Base-by-base conservation (phyloP, 2,329 filamentous ascomycete genomes). In the Diaporthe sp. region DNA sequence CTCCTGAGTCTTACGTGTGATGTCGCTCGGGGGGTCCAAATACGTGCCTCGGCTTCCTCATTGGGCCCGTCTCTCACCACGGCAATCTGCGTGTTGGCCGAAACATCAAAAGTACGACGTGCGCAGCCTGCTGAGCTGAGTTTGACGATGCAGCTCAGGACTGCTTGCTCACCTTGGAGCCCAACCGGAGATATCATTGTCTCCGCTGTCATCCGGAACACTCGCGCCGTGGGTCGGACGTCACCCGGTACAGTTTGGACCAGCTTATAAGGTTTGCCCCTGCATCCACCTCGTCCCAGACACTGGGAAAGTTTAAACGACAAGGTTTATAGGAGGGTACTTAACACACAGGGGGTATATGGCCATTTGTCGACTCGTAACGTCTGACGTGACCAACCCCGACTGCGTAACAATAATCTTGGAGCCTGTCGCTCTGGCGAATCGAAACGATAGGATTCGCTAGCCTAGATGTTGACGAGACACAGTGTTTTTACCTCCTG, bases 201-300 rank as follows among this genome's bases (percentile, higher is more conserved):
- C 22, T 37, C 63, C 63, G 47, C 32, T 27, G 47, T 51, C 35
- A 19, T 68, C 47, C 22, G 22, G 47, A 51, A 66, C 32, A 39
- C 15, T n/a, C n/a, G 42, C 42, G 42, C 42, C 12, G 17, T n/a
- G 42, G 30, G 19, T 50, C 44, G 53, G 63, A 53, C n/a, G n/a
- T n/a, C n/a, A n/a, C 32, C 13, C 47, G n/a, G 63, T 25, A 68
- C 32, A 35, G 13, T 39, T 32, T 53, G n/a, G 63, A 35, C n/a
- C 25, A 25, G 30, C 15, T 39, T 37, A 39, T 53, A 39, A 32
- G 30, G n/a, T 51, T 39, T 63, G 39, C 69, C 56, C 69, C 69
- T 71, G 56, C 32, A 51, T 51, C 32, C 47, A 12, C n/a, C 25
- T 25, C 27, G 32, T 55, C 56, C 70, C 70, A 71, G 56, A 63